Percentiles rank a stretch among this genome's conserved stretches.
Conservation (phyloP, 441 rosid species). For the Pelargonium citronellum region DNA sequence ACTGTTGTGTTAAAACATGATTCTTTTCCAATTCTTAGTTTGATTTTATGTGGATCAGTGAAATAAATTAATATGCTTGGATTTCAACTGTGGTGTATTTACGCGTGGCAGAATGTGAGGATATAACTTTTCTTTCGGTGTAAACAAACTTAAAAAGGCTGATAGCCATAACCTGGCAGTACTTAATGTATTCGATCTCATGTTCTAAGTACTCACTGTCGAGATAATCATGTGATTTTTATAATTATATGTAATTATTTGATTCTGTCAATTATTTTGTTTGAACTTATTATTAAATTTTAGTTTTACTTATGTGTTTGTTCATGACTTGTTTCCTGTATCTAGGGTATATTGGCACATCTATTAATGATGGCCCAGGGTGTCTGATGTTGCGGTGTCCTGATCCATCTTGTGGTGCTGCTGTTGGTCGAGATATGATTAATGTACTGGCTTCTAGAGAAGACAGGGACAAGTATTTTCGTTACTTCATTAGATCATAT, state of each 20-base stretch:
- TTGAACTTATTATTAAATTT: no score
- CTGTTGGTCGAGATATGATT: slow-evolving; percentile 75
- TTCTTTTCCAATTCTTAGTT: no score
- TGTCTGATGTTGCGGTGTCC: slow-evolving; percentile 86
- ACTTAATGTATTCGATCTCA: neutral
- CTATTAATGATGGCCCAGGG: slow-evolving; percentile 88
- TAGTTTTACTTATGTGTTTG: no score
- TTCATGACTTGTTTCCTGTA: slow-evolving; percentile 17
- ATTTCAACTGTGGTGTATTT: no score
- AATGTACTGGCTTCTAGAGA: slow-evolving; percentile 50
- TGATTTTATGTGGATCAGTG: no score
- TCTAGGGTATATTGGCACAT: slow-evolving; percentile 64
- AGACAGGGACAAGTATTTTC: slow-evolving; percentile 61
- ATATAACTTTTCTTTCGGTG: neutral
- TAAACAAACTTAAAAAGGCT: neutral
- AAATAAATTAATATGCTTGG: no score
- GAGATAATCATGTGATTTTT: neutral
- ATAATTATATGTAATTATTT: neutral
- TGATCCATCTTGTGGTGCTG: slow-evolving; percentile 71
- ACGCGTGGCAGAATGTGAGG: neutral
- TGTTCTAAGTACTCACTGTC: no score
- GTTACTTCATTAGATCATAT: slow-evolving; percentile 74
- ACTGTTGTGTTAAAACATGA: no score
- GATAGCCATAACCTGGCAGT: neutral
- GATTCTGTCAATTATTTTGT: slow-evolving; percentile 5